phyloP scores from a whole-genome alignment of 1,284 basidiomycete genomes.

The Cutaneotrichosporon arboriforme region DNA sequence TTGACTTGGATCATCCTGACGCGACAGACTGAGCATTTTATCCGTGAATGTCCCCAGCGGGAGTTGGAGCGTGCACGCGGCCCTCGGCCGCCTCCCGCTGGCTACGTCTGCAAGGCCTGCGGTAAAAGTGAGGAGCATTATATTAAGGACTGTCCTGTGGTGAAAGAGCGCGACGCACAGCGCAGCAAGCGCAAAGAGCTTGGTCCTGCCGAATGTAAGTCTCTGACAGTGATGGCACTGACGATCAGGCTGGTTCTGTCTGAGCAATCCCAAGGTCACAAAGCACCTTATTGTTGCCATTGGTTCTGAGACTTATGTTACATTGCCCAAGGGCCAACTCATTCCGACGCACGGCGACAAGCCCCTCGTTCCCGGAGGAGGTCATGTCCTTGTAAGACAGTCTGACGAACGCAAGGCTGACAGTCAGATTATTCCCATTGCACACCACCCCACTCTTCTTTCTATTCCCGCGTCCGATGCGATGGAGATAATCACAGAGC shows the following conservation, averaged over 20 bases:
- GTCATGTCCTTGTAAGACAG: constrained; percentile 65
- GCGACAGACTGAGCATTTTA: constrained; percentile 65
- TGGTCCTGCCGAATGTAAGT: constrained; percentile 57
- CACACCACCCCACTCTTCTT: constrained; percentile 59
- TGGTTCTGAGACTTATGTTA: constrained; percentile 84
- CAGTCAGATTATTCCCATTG: constrained; percentile 66
- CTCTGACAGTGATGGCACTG: not conserved
- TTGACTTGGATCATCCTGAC: constrained; percentile 12
- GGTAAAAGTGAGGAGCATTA: constrained; percentile 69
- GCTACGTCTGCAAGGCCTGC: constrained; percentile 82
- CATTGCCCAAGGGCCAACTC: constrained; percentile 87
- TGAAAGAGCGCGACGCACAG: constrained; percentile 50
- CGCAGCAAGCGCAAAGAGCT: constrained; percentile 48
- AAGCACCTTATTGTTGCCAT: constrained; percentile 93
- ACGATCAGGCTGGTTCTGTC: constrained; percentile 78
- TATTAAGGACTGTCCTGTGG: constrained; percentile 76
- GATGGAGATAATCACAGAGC: constrained; percentile 69
- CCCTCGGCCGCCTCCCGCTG: constrained; percentile 58
- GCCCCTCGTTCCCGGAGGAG: constrained; percentile 74
- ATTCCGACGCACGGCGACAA: constrained; percentile 60
- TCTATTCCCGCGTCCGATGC: constrained; percentile 71
- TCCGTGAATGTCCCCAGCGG: constrained; percentile 77
- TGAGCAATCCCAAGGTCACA: constrained; percentile 80
- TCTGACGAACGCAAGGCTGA: not conserved
- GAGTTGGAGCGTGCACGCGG: constrained; percentile 52